Evolutionary conservation across 352 stramenopile species (phyloP), one percentile per base, ranked within the genome.

Genomic region (Phytopythium helicoides): DNA sequence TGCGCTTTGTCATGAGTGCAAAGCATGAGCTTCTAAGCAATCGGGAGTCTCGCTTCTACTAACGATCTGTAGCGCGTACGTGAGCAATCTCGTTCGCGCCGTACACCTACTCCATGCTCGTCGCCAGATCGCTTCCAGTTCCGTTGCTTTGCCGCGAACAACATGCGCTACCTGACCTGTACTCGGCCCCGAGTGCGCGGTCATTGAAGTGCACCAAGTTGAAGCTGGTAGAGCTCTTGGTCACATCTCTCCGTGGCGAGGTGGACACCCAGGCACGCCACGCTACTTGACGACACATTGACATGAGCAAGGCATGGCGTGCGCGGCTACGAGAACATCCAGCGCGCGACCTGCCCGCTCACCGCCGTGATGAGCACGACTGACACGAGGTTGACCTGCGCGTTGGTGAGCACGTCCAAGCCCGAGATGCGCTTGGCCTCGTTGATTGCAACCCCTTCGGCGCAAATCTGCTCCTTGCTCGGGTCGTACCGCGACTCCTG

Each of bases 401-500:
- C 80, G 59, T 93, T 93, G 15, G 66, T 77, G 41, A 90, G 64
- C 41, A 81, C 28, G 45, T 85, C 49, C 22, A 59, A 11, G n/a
- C 80, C 80, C 22, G 50, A 58, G 0, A 67, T 26, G 35, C 47
- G 61, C 18, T 64, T 33, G 11, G 65, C 48, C 1, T 36, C 16
- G 33, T 63, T n/a, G n/a, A n/a, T n/a, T n/a, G n/a, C n/a, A n/a
- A n/a, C n/a, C n/a, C n/a, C 37, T 46, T 81, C 67, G 26, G 69
- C 54, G 67, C 84, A 88, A 58, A 94, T 85, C 49, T 74, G 76
- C 33, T 76, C 68, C 16, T 66, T 76, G 33, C 63, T 57, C 9
- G 50, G 41, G 56, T 90, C 72, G 46, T 81, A 95, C 57, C 73
- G 86, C 36, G 81, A 93, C 35, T 62, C 56, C 58, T 97, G 88